Conservation (phyloP, 1,284 basidiomycete species). For the Leccinum subfulvum region DNA sequence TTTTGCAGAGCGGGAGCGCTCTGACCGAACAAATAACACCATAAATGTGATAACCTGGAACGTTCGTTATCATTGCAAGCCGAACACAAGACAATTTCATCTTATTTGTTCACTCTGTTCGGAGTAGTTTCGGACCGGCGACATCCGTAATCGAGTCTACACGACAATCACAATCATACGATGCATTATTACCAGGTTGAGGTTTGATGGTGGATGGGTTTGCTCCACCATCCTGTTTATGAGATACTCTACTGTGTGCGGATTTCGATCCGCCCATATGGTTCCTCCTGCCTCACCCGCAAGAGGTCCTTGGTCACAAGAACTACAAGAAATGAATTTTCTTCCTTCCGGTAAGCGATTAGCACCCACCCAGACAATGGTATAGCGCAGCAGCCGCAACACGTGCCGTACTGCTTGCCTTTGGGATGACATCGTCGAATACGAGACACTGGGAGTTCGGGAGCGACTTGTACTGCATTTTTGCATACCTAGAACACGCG, state of each 20-base stretch:
- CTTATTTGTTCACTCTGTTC: not conserved
- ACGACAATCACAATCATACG: not conserved
- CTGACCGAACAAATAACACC: not conserved
- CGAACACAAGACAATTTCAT: not conserved
- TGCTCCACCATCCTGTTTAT: not conserved
- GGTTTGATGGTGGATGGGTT: not conserved
- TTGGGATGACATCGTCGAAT: constrained; percentile 68
- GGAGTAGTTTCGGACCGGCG: not conserved
- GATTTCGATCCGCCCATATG: constrained; percentile 45
- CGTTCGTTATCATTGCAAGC: not conserved
- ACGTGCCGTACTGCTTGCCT: constrained; percentile 62
- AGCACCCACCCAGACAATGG: constrained; percentile 68
- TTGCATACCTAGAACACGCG: constrained; percentile 56
- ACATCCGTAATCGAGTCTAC: not conserved
- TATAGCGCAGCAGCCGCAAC: constrained; percentile 79
- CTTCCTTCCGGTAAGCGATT: not conserved
- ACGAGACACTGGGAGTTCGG: constrained; percentile 46
- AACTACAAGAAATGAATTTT: constrained; percentile 38
- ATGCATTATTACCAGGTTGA: not conserved
- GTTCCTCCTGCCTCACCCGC: constrained; percentile 48
- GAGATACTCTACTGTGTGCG: constrained; percentile 28
- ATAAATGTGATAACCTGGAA: not conserved
- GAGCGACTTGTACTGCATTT: constrained; percentile 67
- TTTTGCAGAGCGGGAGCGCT: not conserved
- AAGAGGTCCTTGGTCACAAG: constrained; percentile 66